Percentiles rank a stretch among this genome's conserved stretches.
phyloP scores from a whole-genome alignment of 495 filamentous ascomycete species.

The Thermothielavioides terrestris region DNA sequence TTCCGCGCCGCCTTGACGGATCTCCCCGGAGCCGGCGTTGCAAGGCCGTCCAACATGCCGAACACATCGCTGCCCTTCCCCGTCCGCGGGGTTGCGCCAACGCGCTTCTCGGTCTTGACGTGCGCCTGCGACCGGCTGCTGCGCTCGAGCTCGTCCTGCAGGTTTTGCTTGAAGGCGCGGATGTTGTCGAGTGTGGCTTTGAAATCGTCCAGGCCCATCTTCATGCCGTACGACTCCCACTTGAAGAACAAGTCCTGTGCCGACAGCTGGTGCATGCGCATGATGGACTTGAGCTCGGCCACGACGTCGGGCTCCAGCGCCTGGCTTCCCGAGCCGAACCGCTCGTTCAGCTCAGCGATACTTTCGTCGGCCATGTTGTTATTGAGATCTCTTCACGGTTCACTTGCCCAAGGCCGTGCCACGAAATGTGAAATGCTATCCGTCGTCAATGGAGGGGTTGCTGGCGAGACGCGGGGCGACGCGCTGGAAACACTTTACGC shows the following conservation, averaged over 20 bases:
- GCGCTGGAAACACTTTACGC: slow-evolving; percentile 21
- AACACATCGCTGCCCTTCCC: slow-evolving; percentile 59
- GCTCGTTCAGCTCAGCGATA: slow-evolving; percentile 55
- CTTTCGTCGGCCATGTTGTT: slow-evolving; percentile 44
- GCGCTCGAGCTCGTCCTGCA: slow-evolving; percentile 76
- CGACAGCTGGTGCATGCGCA: slow-evolving; percentile 66
- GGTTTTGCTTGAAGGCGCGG: slow-evolving; percentile 70
- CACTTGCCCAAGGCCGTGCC: not conserved
- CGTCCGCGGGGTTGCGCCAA: slow-evolving; percentile 55
- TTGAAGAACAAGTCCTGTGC: slow-evolving; percentile 87
- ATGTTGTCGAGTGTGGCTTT: slow-evolving; percentile 60
- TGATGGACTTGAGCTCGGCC: slow-evolving; percentile 71
- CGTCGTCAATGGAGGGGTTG: slow-evolving; percentile 7
- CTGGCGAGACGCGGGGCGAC: slow-evolving; percentile 1
- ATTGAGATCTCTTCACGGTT: too few relatives aligned
- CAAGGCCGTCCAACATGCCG: slow-evolving; percentile 78
- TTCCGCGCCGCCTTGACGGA: slow-evolving; percentile 52
- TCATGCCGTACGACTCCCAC: slow-evolving; percentile 95
- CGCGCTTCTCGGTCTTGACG: slow-evolving; percentile 53
- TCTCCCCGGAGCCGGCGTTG: slow-evolving; percentile 49
- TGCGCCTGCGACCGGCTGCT: slow-evolving; percentile 44
- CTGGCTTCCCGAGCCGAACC: slow-evolving; percentile 49
- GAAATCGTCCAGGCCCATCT: slow-evolving; percentile 69
- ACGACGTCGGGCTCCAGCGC: slow-evolving; percentile 60
- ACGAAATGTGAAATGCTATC: not conserved